Evolutionary conservation across 73 alveolate species (phyloP).

Genomic region (Tetrahymena elliotti): DNA sequence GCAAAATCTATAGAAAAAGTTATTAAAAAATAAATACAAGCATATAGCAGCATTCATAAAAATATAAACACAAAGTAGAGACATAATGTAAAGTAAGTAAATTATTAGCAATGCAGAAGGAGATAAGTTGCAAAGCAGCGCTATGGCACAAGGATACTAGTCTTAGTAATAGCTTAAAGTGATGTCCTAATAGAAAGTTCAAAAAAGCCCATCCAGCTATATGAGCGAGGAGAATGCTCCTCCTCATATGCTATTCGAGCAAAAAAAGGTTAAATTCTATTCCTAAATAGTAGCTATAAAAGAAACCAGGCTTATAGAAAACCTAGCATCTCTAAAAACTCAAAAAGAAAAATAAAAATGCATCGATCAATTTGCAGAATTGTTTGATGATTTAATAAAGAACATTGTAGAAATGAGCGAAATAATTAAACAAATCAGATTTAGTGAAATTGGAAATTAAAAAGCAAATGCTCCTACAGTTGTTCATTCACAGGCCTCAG

Average conservation of each 20-base stretch:
- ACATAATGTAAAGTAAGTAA: not conserved
- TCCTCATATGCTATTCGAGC: not conserved
- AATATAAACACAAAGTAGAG: not conserved
- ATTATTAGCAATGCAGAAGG: not conserved
- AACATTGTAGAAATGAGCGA: not conserved
- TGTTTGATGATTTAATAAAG: not conserved
- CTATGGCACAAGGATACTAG: not conserved
- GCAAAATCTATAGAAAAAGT: not conserved
- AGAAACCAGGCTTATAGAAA: not conserved
- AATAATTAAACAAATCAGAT: not conserved
- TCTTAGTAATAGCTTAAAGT: not conserved
- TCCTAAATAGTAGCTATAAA: not conserved
- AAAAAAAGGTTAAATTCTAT: not conserved
- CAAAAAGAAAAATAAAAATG: not conserved
- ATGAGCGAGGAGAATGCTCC: conserved; percentile 2
- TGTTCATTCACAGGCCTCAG: not conserved
- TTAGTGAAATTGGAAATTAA: not conserved
- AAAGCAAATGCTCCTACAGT: not conserved
- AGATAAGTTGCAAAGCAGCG: not conserved
- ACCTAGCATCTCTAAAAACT: not conserved
- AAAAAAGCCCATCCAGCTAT: not conserved
- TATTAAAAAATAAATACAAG: not conserved
- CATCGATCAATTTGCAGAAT: not conserved
- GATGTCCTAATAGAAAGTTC: not conserved
- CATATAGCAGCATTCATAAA: not conserved